Conservation (phyloP, 352 stramenopile species). For the Phytophthora parvispora region DNA sequence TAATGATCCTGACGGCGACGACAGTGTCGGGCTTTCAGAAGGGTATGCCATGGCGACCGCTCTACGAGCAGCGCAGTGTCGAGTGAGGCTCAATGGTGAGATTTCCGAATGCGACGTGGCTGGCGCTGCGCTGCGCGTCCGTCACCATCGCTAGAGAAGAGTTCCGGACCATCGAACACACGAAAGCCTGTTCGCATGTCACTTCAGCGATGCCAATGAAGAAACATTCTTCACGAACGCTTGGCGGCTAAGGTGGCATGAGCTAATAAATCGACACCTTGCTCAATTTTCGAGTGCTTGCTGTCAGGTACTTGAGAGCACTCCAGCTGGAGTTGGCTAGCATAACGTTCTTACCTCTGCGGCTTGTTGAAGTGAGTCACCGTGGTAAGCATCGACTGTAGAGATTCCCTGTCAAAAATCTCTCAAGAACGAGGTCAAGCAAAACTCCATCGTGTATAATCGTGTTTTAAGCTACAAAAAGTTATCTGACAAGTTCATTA, state of each 20-base stretch:
- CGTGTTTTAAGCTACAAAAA: neutral
- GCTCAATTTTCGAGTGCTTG: too few relatives aligned
- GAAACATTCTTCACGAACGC: neutral
- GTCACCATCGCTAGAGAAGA: conserved; percentile 16
- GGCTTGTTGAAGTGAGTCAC: neutral
- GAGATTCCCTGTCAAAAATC: neutral
- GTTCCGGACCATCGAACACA: neutral
- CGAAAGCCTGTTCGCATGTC: neutral
- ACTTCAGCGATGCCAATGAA: neutral
- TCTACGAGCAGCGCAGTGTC: neutral
- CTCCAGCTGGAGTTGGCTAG: too few relatives aligned
- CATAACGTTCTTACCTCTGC: too few relatives aligned
- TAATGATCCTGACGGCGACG: conserved; percentile 1
- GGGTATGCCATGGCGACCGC: neutral
- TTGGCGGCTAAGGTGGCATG: too few relatives aligned
- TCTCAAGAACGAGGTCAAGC: neutral
- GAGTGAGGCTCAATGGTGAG: neutral
- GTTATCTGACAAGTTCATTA: neutral
- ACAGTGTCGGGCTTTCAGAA: neutral
- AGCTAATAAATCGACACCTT: too few relatives aligned
- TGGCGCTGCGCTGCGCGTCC: neutral
- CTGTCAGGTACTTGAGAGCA: too few relatives aligned
- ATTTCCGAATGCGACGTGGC: neutral
- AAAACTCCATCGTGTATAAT: neutral
- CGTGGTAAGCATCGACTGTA: neutral